Evolutionary conservation across 257 asterid genomes (phyloP).

Genomic region (Eucommia ulmoides): DNA sequence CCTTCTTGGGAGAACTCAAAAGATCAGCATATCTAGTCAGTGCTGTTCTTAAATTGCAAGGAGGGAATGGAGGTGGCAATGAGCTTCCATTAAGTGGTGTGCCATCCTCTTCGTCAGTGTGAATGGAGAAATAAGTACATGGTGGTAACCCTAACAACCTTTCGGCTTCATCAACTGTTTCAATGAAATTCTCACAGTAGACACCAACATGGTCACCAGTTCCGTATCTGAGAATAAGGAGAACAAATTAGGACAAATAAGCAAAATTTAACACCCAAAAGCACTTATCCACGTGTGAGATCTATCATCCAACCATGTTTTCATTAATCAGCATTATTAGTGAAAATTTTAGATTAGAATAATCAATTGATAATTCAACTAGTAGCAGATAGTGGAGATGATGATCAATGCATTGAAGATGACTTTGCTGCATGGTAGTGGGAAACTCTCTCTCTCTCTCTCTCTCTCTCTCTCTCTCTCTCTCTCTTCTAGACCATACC

Average conservation of each 20-base stretch:
- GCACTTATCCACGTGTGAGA: neutral
- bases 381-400: no score
- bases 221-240: constrained; percentile 52
- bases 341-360: no score
- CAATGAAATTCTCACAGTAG: constrained; percentile 70
- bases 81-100: constrained; percentile 53
- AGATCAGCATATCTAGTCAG: constrained; percentile 81
- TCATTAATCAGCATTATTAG: no score
- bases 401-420: constrained; percentile 98
- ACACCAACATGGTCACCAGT: constrained; percentile 99
- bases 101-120: constrained; percentile 76
- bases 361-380: no score
- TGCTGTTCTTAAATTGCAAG: constrained; percentile 89
- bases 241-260: no score
- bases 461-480: no score
- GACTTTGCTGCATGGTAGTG: constrained; percentile 84
- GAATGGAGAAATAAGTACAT: constrained; percentile 73
- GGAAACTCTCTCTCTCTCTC: no score
- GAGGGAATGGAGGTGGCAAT: constrained; percentile 79
- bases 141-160: constrained; percentile 58
- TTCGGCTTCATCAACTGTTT: constrained; percentile 90
- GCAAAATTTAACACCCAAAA: no score
- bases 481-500: neutral
- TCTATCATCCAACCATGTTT: no score
- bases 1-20: constrained; percentile 84